phyloP scores from a whole-genome alignment of 345 rosid species.

The Garcia nutans region DNA sequence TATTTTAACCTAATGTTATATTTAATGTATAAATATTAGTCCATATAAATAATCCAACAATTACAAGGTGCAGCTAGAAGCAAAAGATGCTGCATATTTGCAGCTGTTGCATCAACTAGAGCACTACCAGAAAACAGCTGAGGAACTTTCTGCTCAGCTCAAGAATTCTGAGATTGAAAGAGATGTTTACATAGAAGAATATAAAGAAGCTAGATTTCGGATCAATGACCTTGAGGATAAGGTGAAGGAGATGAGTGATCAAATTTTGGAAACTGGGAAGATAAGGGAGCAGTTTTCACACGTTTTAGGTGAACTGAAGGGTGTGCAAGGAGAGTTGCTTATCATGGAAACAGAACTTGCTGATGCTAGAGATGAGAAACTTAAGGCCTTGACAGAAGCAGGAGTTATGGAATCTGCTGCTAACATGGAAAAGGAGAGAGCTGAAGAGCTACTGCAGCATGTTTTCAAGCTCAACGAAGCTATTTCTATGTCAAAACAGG shows the following conservation, averaged over 20 bases:
- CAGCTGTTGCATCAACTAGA: conserved; percentile 37
- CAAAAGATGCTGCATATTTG: conserved; percentile 42
- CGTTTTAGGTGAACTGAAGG: conserved; percentile 38
- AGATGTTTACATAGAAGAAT: conserved; percentile 25
- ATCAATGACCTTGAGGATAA: conserved; percentile 37
- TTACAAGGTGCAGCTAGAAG: conserved; percentile 47
- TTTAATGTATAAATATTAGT: no score
- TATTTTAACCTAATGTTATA: no score
- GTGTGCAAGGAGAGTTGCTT: conserved; percentile 36
- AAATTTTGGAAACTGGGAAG: conserved; percentile 26
- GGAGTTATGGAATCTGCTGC: conserved; percentile 39
- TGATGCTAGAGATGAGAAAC: conserved; percentile 32
- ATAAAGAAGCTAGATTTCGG: conserved; percentile 21
- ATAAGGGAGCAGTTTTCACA: conserved; percentile 30
- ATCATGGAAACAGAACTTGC: conserved; percentile 42
- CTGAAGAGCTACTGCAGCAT: conserved; percentile 32
- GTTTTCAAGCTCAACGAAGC: conserved; percentile 33
- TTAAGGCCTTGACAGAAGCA: conserved; percentile 33
- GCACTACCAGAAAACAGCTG: conserved; percentile 31
- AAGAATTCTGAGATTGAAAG: conserved; percentile 41
- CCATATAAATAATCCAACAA: no score
- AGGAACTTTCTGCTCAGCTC: conserved; percentile 36
- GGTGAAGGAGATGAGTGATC: conserved; percentile 34
- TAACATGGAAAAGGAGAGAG: conserved; percentile 38
- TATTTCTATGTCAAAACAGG: conserved; percentile 25